Percentiles rank a stretch among this genome's conserved stretches.
Conservation (phyloP, 352 stramenopile species). For the Thalassiosira mediterranea region DNA sequence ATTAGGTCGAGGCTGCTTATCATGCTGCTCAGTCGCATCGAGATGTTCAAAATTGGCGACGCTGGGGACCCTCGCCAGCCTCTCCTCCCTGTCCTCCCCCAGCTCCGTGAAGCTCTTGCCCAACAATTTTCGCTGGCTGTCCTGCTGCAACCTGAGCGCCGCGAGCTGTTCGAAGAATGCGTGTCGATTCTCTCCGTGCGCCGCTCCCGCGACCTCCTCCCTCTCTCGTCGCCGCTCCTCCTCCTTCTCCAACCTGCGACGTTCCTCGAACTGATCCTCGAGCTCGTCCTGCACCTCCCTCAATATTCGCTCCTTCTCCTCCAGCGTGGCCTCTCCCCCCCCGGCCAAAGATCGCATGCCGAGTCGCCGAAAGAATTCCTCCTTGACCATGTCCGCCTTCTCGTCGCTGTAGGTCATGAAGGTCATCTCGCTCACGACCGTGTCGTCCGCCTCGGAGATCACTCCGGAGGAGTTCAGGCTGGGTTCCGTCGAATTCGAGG, state of each 20-base stretch:
- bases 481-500: background rate
- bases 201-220: background rate
- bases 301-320: constrained; percentile 9
- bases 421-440: background rate
- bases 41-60: too few species aligned
- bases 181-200: background rate
- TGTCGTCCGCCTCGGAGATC: background rate
- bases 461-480: background rate
- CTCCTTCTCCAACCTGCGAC: background rate
- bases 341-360: background rate
- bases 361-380: background rate
- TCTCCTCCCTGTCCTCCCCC: too few species aligned
- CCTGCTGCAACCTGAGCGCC: too few species aligned
- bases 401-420: constrained; percentile 13
- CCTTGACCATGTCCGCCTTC: constrained; percentile 4
- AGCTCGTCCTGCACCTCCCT: constrained; percentile 4
- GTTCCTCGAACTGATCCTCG: constrained; percentile 2
- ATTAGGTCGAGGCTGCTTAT: too few species aligned
- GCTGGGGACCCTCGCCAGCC: too few species aligned
- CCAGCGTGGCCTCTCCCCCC: background rate
- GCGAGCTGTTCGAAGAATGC: too few species aligned
- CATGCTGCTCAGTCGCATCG: too few species aligned
- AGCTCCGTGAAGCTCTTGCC: too few species aligned
- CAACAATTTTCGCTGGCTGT: too few species aligned
- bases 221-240: background rate